These are phyloP conservation scores for Talaromyces sp. DNA, from an alignment of 2,329 filamentous ascomycete species.

Conservation along the genomic window DNA sequence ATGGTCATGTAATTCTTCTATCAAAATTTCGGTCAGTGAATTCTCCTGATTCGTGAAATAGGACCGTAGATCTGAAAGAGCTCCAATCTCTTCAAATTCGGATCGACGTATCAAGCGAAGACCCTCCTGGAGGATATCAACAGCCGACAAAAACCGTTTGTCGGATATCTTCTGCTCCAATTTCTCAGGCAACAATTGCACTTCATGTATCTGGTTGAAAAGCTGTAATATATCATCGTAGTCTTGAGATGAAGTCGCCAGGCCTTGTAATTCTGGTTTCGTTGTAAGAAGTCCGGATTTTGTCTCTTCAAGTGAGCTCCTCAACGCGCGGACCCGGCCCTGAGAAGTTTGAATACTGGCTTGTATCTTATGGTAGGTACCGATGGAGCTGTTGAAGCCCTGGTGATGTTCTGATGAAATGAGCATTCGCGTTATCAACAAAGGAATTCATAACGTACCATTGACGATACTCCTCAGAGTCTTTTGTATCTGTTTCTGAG, in stretches of 20 bases:
- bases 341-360: conserved; percentile 87
- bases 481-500: conserved; percentile 83
- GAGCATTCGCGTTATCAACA: neutral
- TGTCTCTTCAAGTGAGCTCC: conserved; percentile 75
- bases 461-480: conserved; percentile 94
- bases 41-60: conserved; percentile 94
- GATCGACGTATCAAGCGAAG: conserved; percentile 78
- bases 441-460: conserved; percentile 36
- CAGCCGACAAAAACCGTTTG: conserved; percentile 88
- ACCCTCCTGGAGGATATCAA: conserved; percentile 86
- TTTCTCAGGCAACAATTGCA: conserved; percentile 85
- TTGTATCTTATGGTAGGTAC: conserved; percentile 98
- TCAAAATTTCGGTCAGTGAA: conserved; percentile 84
- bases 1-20: conserved; percentile 97
- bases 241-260: conserved; percentile 80
- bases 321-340: conserved; percentile 74
- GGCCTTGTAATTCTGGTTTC: conserved; percentile 84
- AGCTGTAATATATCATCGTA: conserved; percentile 88
- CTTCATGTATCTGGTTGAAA: conserved; percentile 78
- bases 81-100: conserved; percentile 87
- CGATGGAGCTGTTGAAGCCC: conserved; percentile 98
- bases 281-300: conserved; percentile 79
- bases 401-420: conserved; percentile 75
- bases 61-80: conserved; percentile 75
- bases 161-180: conserved; percentile 93